Evolutionary conservation across 208 protist genomes (phyloP), one percentile per base, ranked within the genome.

Genomic region (Crithidia sp.): DNA sequence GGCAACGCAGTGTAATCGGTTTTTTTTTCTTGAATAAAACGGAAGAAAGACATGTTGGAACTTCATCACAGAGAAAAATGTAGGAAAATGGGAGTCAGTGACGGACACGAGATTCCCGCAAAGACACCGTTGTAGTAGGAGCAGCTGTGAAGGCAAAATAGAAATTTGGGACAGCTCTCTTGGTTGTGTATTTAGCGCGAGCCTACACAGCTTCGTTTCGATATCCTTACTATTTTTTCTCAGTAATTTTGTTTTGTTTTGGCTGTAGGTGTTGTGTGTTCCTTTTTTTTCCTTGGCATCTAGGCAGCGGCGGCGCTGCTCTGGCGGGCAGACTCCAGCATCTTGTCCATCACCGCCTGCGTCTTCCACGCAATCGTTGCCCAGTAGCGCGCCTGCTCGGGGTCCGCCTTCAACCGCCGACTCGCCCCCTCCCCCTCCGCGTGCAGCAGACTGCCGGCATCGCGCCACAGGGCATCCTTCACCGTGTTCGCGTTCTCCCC

Each of bases 341-440:
- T 67, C 67, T 81, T 86, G 59, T 90, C 85, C 74, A 90, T 85
- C 47, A 91, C 84, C 2, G 70, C 73, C 86, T 93, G 88, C 58
- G 81, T 93, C 56, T 77, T 81, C 75, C 77, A 91, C 17, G 83
- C 68, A 5, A 77, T 67, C 0, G 61, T 78, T 16, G 79, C 82
- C 79, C 82, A 93, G 65, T 71, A 64, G 14, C 73, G 84, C 13
- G 77, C 64, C 52, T 65, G 66, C 53, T 87, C 78, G 36, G 74
- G 62, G 7, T 83, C 45, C 36, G 82, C 83, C 49, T 72, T 59
- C 10, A 85, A 43, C n/a, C 58, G 76, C 45, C 37, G 17, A 0
- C 28, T 39, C 28, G 67, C 75, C 14, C 54, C 79, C 19, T 81
- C 66, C 16, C 77, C 82, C 9, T 69, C 68, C 41, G 62, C 71